These are phyloP conservation scores for Bretziella fagacearum DNA, from an alignment of 2,329 filamentous ascomycete species.

Conservation along the genomic window DNA sequence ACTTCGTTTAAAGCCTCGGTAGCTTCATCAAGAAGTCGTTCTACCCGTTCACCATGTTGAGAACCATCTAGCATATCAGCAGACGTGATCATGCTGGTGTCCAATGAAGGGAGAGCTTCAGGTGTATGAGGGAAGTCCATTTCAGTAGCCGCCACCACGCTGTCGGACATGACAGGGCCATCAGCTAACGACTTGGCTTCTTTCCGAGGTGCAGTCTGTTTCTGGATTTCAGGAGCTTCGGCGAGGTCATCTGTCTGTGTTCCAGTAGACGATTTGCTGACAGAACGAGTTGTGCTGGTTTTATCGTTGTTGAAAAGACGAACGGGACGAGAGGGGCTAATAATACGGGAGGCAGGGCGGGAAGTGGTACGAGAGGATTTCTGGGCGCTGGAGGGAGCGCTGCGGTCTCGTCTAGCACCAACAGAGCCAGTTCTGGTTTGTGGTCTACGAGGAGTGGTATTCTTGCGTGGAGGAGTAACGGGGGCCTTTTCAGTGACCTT, in stretches of 20 bases:
- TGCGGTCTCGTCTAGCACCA: slow-evolving; percentile 7
- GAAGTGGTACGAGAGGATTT: slow-evolving; percentile 10
- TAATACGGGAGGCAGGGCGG: slow-evolving; percentile 7
- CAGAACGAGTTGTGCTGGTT: neutral
- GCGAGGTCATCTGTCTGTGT: neutral
- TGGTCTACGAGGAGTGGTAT: slow-evolving; percentile 11
- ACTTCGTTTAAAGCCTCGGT: slow-evolving; percentile 3
- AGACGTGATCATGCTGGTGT: slow-evolving; percentile 11
- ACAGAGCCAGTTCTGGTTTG: slow-evolving; percentile 10
- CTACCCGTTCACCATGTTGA: slow-evolving; percentile 3
- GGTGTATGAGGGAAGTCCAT: slow-evolving; percentile 10
- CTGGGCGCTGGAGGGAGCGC: slow-evolving; percentile 5
- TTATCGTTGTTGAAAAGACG: neutral
- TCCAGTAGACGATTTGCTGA: slow-evolving; percentile 1
- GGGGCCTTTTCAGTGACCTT: slow-evolving; percentile 48
- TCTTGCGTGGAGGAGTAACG: slow-evolving; percentile 32
- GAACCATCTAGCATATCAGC: slow-evolving; percentile 4
- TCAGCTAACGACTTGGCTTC: neutral
- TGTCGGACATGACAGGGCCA: neutral
- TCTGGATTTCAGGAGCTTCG: neutral
- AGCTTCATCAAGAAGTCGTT: neutral
- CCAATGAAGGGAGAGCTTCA: slow-evolving; percentile 11
- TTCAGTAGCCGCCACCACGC: slow-evolving; percentile 4
- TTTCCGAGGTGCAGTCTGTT: neutral
- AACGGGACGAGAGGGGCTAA: slow-evolving; percentile 6